These are phyloP conservation scores for Apiospora rasikravindrae DNA, from an alignment of 2,329 filamentous ascomycete genomes.

Conservation along the genomic window DNA sequence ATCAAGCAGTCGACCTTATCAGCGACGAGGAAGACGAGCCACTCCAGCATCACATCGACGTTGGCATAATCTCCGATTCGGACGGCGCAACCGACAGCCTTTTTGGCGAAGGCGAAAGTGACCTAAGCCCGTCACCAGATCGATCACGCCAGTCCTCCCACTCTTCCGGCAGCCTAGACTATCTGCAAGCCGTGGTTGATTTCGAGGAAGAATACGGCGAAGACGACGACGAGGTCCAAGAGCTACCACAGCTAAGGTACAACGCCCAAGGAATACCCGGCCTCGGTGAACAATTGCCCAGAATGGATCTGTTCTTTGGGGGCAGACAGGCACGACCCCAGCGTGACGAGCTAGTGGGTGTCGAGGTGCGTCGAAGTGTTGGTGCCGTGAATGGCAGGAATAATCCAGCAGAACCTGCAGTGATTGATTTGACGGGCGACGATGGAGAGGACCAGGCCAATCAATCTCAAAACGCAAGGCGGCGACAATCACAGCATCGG, in stretches of 20 bases:
- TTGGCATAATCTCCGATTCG: constrained; percentile 19
- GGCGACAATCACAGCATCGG: constrained; percentile 23
- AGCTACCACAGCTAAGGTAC: neutral
- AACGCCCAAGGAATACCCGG: neutral
- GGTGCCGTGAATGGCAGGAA: neutral
- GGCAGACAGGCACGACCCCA: neutral
- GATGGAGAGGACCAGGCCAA: constrained; percentile 19
- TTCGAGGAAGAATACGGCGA: neutral
- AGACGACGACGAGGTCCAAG: neutral
- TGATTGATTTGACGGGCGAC: constrained; percentile 25
- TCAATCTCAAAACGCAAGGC: constrained; percentile 23
- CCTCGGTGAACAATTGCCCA: neutral
- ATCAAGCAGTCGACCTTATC: constrained; percentile 3
- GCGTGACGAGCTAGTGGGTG: constrained; percentile 21
- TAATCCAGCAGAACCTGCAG: neutral
- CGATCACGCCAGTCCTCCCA: neutral
- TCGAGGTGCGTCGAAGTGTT: constrained; percentile 15
- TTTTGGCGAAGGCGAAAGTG: neutral
- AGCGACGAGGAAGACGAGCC: constrained; percentile 17
- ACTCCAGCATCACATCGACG: constrained; percentile 6
- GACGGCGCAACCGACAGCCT: constrained; percentile 12
- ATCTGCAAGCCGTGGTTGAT: neutral
- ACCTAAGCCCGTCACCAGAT: neutral
- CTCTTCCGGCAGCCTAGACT: neutral
- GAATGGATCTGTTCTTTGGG: neutral